phyloP scores from a whole-genome alignment of 1,139 yeast genomes.

The Saccharomyces pastorianus region DNA sequence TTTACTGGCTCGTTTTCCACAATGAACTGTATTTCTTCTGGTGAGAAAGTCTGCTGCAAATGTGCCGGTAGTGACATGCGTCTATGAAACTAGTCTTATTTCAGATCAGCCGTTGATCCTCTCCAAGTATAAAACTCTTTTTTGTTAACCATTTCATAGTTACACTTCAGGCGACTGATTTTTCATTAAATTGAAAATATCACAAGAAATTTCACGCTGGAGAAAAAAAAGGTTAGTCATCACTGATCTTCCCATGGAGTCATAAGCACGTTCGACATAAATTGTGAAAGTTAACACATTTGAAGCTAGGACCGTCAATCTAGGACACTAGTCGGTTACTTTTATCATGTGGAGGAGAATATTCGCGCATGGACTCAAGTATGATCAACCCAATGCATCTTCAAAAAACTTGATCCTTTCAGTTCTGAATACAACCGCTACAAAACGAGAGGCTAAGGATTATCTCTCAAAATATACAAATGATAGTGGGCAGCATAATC shows the following conservation, averaged over 20 bases:
- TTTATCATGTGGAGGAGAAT: slow-evolving; percentile 7
- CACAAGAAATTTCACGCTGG: background rate
- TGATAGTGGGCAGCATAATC: slow-evolving; percentile 15
- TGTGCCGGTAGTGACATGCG: slow-evolving; percentile 61
- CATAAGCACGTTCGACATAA: background rate
- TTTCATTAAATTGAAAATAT: background rate
- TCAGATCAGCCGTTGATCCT: background rate
- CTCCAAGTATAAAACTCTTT: background rate
- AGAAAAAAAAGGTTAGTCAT: background rate
- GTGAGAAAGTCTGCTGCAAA: slow-evolving; percentile 52
- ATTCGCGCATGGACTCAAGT: slow-evolving; percentile 8
- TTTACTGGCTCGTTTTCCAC: slow-evolving; percentile 74
- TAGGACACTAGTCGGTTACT: background rate
- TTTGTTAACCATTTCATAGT: background rate
- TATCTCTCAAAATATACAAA: slow-evolving; percentile 50
- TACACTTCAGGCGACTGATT: background rate
- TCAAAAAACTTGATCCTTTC: slow-evolving; percentile 51
- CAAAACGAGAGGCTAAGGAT: slow-evolving; percentile 64
- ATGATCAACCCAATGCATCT: slow-evolving; percentile 26
- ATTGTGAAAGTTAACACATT: background rate
- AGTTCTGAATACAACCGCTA: slow-evolving; percentile 64
- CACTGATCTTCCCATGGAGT: background rate
- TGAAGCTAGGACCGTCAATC: background rate
- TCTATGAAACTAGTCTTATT: background rate
- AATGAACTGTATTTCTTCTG: slow-evolving; percentile 72